Base-by-base conservation (phyloP, 129 eudicot species). In the Scalesia atractyloides region DNA sequence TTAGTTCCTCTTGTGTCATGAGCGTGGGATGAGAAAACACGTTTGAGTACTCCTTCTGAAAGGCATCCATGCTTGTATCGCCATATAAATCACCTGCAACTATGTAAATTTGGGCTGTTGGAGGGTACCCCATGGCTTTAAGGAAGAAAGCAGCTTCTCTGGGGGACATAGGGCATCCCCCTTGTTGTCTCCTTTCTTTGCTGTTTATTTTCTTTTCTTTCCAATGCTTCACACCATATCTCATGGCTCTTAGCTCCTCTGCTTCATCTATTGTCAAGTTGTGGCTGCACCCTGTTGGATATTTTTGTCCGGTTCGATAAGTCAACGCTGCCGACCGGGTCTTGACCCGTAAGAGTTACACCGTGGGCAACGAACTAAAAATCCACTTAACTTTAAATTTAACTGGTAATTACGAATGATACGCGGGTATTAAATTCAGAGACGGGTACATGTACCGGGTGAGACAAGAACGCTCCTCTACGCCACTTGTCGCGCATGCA, bases 121-220 rank as follows among this genome's bases (percentile, higher is more conserved):
- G 69, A 1, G 99, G 97, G 72, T 90, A 94, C 0, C 89, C 99
- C 92, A 88, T 81, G 71, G 99, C 93, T 81, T 90, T 88, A 75
- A 94, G 93, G 76, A 94, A 90, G 4, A 86, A 61, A 12, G 96
- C 97, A 3, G 97, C 97, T 68, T 94, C 99, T 72, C 96, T 82
- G 1, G 99, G 99, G 60, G 97, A 78, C 97, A 94, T 84, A 0
- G 98, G 98, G 72, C 98, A 94, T 1, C 93, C 93, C 9, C 98
- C 98, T 80, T 88, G 84, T 7, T 79, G 81, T 61, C 99, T 64
- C 46, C 73, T 82, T 37, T 82, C 87, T 58, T 72, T 53, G 71
- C 91, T 68, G 75, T 94, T 89, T 49, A 94, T 94, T 34, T 90
- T 96, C 54, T 94, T 94, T 75, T 94, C 99, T 74, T 94, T 94